These are phyloP conservation scores for Mucor mucedo DNA, from an alignment of 371 early-diverging fungal genomes.

Conservation along the genomic window DNA sequence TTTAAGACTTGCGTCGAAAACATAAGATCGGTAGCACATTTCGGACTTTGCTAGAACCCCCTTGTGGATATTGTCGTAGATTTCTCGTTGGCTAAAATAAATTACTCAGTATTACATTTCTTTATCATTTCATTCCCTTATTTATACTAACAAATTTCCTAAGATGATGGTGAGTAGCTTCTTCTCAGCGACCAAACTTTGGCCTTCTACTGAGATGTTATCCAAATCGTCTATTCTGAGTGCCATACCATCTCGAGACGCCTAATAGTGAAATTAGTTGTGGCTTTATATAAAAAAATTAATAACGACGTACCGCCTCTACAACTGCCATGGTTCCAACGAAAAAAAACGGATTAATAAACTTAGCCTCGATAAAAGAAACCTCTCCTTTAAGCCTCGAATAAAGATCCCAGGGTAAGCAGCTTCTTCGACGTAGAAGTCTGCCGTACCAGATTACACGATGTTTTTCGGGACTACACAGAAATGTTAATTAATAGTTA, in stretches of 20 bases:
- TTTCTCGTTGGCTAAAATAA: constrained; percentile 28
- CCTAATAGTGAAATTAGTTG: constrained; percentile 15
- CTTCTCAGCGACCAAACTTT: constrained; percentile 8
- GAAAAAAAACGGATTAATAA: constrained; percentile 25
- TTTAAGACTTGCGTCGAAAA: constrained; percentile 30
- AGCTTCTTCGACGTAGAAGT: constrained; percentile 26
- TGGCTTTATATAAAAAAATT: constrained; percentile 26
- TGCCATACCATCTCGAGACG: constrained; percentile 12
- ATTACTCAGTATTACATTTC: background rate
- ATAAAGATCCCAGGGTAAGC: constrained; percentile 25
- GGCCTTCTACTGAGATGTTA: constrained; percentile 13
- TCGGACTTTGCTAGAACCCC: constrained; percentile 27
- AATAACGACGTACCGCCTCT: constrained; percentile 27
- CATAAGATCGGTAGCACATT: constrained; percentile 33
- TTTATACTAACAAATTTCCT: constrained; percentile 4
- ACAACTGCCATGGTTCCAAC: constrained; percentile 22
- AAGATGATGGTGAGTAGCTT: too few relatives aligned
- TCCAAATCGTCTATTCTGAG: constrained; percentile 3
- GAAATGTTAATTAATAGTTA: constrained; percentile 16
- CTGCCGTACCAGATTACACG: constrained; percentile 25
- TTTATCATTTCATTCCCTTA: constrained; percentile 8
- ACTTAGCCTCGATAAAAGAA: constrained; percentile 19
- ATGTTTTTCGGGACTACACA: constrained; percentile 24
- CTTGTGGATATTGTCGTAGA: constrained; percentile 27
- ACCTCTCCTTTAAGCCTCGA: constrained; percentile 27